Percentiles rank a stretch among this genome's conserved stretches.
Conservation (phyloP, 164 flowering plant genomes). For the Annona squamosa region DNA sequence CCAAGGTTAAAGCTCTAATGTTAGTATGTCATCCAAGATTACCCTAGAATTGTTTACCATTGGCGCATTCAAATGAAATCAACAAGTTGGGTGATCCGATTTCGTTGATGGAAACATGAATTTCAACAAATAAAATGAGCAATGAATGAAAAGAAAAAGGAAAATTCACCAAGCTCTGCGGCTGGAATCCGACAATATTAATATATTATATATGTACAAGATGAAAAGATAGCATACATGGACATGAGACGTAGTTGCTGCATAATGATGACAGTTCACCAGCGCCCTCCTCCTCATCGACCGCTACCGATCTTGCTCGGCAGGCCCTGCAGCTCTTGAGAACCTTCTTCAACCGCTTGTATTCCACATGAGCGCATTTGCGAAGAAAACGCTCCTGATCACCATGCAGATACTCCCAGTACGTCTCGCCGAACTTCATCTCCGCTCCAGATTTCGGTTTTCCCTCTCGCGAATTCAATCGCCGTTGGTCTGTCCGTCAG, state of each 20-base stretch:
- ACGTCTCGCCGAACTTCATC: slow-evolving; percentile 83
- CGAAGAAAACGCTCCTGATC: slow-evolving; percentile 48
- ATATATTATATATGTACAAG: neutral
- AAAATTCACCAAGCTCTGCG: neutral
- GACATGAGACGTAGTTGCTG: slow-evolving; percentile 45
- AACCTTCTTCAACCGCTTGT: slow-evolving; percentile 72
- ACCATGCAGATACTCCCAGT: slow-evolving; percentile 49
- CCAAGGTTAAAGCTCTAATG: no score
- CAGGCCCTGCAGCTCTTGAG: slow-evolving; percentile 57
- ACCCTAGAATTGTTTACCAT: no score
- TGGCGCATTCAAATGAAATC: no score
- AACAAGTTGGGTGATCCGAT: no score
- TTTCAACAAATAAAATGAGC: no score
- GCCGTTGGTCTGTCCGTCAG: no score
- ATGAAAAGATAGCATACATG: slow-evolving; percentile 26
- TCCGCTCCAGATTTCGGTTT: neutral
- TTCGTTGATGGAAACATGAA: no score
- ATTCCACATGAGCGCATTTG: slow-evolving; percentile 59
- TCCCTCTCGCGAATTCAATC: no score
- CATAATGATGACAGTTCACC: slow-evolving; percentile 4
- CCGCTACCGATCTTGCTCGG: slow-evolving; percentile 18
- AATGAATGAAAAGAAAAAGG: neutral
- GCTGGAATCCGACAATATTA: no score
- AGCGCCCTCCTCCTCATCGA: slow-evolving; percentile 10
- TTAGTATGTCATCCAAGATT: no score